A percentile compares a stretch with the other conserved stretches of the same genome.
Conservation (phyloP, 2,329 filamentous ascomycete species). For the Epichloe baconii region DNA sequence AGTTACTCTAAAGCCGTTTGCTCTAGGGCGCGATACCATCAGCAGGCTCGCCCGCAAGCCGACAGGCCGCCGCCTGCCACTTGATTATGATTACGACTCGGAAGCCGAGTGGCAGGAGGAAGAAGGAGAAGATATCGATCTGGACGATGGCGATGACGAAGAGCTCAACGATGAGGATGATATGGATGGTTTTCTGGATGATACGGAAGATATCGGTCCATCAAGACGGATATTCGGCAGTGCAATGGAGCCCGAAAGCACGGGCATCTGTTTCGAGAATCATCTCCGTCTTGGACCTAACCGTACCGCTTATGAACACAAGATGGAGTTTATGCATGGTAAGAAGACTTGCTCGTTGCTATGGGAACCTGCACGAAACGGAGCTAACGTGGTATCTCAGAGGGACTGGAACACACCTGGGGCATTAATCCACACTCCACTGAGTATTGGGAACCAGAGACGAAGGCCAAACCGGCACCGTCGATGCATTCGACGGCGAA, state of each 20-base stretch:
- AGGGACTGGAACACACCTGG: conserved; percentile 33
- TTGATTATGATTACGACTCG: conserved; percentile 75
- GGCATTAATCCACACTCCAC: conserved; percentile 75
- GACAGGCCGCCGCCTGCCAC: conserved; percentile 40
- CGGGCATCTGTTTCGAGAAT: conserved; percentile 76
- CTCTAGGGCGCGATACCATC: conserved; percentile 32
- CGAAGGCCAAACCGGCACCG: conserved; percentile 15
- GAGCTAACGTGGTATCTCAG: conserved; percentile 16
- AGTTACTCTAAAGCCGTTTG: conserved; percentile 45
- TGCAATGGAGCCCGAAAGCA: conserved; percentile 63
- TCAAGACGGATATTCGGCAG: conserved; percentile 47
- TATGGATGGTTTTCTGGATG: conserved; percentile 82
- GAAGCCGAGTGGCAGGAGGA: conserved; percentile 78
- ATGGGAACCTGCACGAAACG: background rate
- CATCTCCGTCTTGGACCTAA: conserved; percentile 30
- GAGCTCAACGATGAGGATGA: conserved; percentile 68
- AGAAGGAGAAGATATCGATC: conserved; percentile 53
- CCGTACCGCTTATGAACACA: conserved; percentile 44
- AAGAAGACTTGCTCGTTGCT: conserved; percentile 24
- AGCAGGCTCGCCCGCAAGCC: conserved; percentile 40
- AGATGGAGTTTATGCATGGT: conserved; percentile 65
- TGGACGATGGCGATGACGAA: conserved; percentile 54
- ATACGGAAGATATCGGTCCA: conserved; percentile 57
- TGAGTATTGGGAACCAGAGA: conserved; percentile 56
- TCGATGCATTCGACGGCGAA: conserved; percentile 6